A percentile compares a stretch with the other conserved stretches of the same genome.
These are phyloP conservation scores for Cicer arietinum DNA, from an alignment of 306 rosid species.

Conservation along the genomic window DNA sequence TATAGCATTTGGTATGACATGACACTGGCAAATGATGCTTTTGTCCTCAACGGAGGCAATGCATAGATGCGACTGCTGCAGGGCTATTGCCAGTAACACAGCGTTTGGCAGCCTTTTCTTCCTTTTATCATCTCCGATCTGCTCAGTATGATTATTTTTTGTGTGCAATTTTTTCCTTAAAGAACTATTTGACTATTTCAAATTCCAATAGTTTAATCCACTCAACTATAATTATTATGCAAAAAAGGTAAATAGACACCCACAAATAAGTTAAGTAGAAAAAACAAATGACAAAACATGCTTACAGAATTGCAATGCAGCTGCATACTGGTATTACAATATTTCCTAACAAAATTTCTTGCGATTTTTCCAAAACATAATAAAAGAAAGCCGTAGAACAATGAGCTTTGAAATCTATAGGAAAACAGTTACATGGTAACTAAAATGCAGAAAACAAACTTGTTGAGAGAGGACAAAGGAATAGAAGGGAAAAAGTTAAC, in stretches of 20 bases:
- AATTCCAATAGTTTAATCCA: not conserved
- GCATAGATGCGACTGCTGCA: not conserved
- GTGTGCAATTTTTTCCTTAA: not conserved
- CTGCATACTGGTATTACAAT: slow-evolving; percentile 21
- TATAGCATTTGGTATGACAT: slow-evolving; percentile 11
- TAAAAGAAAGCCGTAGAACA: slow-evolving; percentile 35
- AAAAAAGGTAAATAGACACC: not conserved
- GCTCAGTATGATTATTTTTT: not conserved
- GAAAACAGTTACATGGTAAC: slow-evolving; percentile 28
- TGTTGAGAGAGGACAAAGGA: slow-evolving; percentile 44
- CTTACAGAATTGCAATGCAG: not conserved
- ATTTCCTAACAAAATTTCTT: slow-evolving; percentile 11
- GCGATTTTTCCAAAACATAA: slow-evolving; percentile 23
- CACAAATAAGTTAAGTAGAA: not conserved
- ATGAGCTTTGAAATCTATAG: slow-evolving; percentile 36
- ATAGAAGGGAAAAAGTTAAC: slow-evolving; percentile 35
- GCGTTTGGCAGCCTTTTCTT: not conserved
- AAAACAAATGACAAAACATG: slow-evolving; percentile 20
- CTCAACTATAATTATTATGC: not conserved
- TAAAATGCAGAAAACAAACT: slow-evolving; percentile 40
- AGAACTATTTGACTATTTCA: not conserved
- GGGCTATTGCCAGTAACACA: no score
- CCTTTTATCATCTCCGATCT: not conserved
- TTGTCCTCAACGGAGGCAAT: slow-evolving; percentile 14
- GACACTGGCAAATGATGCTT: not conserved